Base-by-base conservation (phyloP, 768 basidiomycete genomes). In the Phlebiopsis flavidoalba region DNA sequence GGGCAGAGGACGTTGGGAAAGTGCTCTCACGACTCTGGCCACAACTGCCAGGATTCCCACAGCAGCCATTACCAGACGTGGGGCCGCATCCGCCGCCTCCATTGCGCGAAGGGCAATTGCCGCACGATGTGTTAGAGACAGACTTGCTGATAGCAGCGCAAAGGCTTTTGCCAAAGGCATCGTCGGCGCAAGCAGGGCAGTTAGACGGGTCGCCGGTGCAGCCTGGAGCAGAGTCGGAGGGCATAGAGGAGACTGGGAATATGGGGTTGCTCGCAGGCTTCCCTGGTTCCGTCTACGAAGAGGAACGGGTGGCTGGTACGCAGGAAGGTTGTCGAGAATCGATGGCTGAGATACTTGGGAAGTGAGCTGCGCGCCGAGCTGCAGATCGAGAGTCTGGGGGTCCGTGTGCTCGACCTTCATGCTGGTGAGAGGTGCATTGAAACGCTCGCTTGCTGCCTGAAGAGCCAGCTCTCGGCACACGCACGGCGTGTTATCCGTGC, bases 151-250 rank as follows among this genome's bases (percentile, higher is more conserved):
- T 83, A 21, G 89, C 90, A 43, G 79, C 79, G 70, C 93, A 95
- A 95, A 95, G 5, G 91, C 93, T 68, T n/a, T 89, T 87, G 10
- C 93, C 93, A 64, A 95, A 95, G 21, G 81, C 80, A 71, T 95
- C 93, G 67, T 90, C 87, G 4, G 86, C 87, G 69, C 93, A 95
- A 4, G 92, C 93, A 56, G 83, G 71, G 69, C 93, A 95, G 72
- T 94, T 93, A 8, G 82, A 79, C 2, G 93, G 93, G 68, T 95
- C 91, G 12, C 93, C 93, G 17, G 92, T 89, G 72, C 93, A 95
- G 36, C 73, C 63, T 26, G 70, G 81, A 15, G 73, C 70, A 40
- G 73, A 68, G 15, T 67, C 60, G 24, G 65, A 62, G 37, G 69
- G 54, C 15, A 35, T 15, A 33, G 14, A 53, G 2, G 60, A 35